These are phyloP conservation scores for Penstemon eatonii DNA, from an alignment of 257 asterid genomes.

Conservation along the genomic window DNA sequence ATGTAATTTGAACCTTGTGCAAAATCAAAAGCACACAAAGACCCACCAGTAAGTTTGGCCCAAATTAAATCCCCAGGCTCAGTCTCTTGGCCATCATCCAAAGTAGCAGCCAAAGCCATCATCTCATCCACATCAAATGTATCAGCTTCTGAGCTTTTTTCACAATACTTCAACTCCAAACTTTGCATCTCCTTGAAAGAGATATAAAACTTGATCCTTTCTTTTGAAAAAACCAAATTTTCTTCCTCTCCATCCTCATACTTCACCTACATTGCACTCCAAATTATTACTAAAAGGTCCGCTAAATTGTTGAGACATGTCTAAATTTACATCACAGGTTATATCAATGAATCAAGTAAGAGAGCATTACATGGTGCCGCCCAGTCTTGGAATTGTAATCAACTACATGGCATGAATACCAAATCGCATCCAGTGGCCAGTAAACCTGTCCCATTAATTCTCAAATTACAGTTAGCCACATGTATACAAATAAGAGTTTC, in stretches of 20 bases:
- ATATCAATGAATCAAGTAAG: constrained; percentile 22
- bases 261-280: constrained; percentile 63
- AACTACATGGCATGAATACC: constrained; percentile 67
- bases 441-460: constrained; percentile 56
- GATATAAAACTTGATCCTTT: constrained; percentile 68
- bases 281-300: constrained; percentile 14
- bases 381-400: constrained; percentile 59
- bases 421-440: constrained; percentile 96
- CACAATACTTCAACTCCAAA: constrained; percentile 55
- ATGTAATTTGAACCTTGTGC: constrained; percentile 13
- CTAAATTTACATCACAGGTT: not conserved
- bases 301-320: not conserved
- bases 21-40: constrained; percentile 23
- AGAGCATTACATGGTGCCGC: constrained; percentile 67
- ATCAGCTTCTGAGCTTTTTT: constrained; percentile 59
- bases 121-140: constrained; percentile 76
- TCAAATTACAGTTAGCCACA: constrained; percentile 22
- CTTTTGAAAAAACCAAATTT: constrained; percentile 55
- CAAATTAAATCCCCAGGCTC: constrained; percentile 90
- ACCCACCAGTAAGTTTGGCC: constrained; percentile 97
- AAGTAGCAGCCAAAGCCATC: constrained; percentile 84
- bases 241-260: constrained; percentile 91
- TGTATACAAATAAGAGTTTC: not conserved
- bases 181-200: constrained; percentile 62
- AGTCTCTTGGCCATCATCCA: constrained; percentile 73